phyloP scores from a whole-genome alignment of 1,284 basidiomycete species.

The Earliella scabrosa region DNA sequence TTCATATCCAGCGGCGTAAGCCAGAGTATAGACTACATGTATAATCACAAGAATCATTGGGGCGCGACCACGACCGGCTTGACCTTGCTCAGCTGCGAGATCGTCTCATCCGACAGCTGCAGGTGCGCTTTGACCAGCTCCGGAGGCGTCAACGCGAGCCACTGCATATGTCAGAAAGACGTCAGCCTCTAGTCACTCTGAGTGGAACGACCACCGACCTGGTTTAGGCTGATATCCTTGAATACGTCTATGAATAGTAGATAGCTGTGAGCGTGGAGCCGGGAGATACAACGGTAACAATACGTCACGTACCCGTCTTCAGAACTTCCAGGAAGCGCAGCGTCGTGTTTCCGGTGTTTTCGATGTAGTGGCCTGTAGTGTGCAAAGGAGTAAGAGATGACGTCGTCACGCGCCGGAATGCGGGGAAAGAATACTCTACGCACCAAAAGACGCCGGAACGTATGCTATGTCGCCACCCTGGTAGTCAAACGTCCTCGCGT shows the following conservation, averaged over 20 bases:
- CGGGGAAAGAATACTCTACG: conserved; percentile 1
- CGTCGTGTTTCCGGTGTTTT: conserved; percentile 68
- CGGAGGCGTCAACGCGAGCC: conserved; percentile 46
- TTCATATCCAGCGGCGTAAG: no score
- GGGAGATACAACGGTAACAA: background rate
- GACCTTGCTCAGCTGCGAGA: conserved; percentile 38
- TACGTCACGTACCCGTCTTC: conserved; percentile 45
- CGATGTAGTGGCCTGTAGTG: conserved; percentile 67
- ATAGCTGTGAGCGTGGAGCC: background rate
- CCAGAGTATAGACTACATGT: no score
- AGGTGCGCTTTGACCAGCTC: conserved; percentile 45
- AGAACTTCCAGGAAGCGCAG: conserved; percentile 67
- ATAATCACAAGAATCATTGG: conserved; percentile 4
- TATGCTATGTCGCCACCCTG: conserved; percentile 66
- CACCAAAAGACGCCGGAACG: conserved; percentile 54
- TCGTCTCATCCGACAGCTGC: conserved; percentile 39
- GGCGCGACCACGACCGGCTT: conserved; percentile 37
- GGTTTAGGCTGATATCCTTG: conserved; percentile 35
- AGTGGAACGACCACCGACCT: conserved; percentile 18
- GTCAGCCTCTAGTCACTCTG: background rate
- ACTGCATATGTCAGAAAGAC: conserved; percentile 28
- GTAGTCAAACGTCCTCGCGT: conserved; percentile 72
- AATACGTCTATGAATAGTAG: conserved; percentile 24
- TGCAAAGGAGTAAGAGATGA: background rate
- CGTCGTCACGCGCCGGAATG: background rate